Evolutionary conservation across 2,329 filamentous ascomycete species (phyloP).

Genomic region (Hymenoscyphus salicellus): DNA sequence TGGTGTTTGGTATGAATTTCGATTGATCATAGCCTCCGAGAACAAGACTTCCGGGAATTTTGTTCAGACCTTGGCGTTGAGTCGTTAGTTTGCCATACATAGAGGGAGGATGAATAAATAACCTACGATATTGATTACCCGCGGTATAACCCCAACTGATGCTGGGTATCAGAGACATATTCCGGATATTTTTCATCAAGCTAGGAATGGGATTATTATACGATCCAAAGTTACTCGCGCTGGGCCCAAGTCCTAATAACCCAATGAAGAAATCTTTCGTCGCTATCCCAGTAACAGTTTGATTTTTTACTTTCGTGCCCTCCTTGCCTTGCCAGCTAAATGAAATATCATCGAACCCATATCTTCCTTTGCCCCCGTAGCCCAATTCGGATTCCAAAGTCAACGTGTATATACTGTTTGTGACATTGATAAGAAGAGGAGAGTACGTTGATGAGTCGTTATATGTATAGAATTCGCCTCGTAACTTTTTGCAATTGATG

Average conservation of each 20-base stretch:
- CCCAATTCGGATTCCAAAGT: conserved; percentile 20
- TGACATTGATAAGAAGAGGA: conserved; percentile 13
- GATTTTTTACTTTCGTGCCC: conserved; percentile 26
- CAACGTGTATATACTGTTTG: conserved; percentile 13
- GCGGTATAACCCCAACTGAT: conserved; percentile 43
- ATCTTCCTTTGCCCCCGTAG: conserved; percentile 20
- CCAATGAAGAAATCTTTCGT: conserved; percentile 33
- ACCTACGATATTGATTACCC: conserved; percentile 41
- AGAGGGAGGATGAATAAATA: not conserved
- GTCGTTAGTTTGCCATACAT: no score
- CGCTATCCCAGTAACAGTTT: conserved; percentile 19
- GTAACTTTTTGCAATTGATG: conserved; percentile 47
- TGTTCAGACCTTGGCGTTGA: conserved; percentile 28
- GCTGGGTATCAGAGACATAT: conserved; percentile 39
- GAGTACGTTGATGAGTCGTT: conserved; percentile 55
- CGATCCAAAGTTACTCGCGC: conserved; percentile 39
- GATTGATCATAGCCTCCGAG: conserved; percentile 42
- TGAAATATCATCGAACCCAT: conserved; percentile 24
- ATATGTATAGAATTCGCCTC: conserved; percentile 59
- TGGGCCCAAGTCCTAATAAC: conserved; percentile 39
- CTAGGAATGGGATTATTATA: conserved; percentile 38
- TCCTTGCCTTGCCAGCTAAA: conserved; percentile 23
- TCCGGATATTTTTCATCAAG: conserved; percentile 38
- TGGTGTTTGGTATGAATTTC: conserved; percentile 38
- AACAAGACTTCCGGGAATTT: conserved; percentile 39